Evolutionary conservation across 768 basidiomycete genomes (phyloP).

Genomic region (Pisolithus tinctorius): DNA sequence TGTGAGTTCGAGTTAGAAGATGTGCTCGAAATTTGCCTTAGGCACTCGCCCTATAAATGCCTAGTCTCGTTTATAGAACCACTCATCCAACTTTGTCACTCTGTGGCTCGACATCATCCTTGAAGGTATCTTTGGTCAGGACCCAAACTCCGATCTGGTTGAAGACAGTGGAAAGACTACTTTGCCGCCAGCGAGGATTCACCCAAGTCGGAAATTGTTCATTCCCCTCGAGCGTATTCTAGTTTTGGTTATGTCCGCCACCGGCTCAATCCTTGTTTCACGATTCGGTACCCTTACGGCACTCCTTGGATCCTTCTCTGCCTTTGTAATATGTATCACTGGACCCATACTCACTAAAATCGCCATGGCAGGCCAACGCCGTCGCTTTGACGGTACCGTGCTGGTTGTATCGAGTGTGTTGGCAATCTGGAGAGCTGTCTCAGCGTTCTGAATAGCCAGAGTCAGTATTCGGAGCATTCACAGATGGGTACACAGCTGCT

Average conservation of each 20-base stretch:
- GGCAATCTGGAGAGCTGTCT: conserved; percentile 73
- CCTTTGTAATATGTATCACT: conserved; percentile 69
- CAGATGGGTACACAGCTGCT: background rate
- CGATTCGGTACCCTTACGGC: conserved; percentile 83
- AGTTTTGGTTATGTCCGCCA: conserved; percentile 54
- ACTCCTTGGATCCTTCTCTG: conserved; percentile 85
- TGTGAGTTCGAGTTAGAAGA: conserved; percentile 40
- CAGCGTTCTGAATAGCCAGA: conserved; percentile 45
- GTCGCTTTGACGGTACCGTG: conserved; percentile 46
- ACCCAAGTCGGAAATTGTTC: conserved; percentile 22
- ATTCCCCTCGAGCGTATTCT: conserved; percentile 49
- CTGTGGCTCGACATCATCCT: conserved; percentile 72
- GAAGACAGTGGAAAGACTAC: conserved; percentile 21
- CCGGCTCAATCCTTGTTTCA: conserved; percentile 69
- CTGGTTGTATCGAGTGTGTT: conserved; percentile 50
- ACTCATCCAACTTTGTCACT: background rate
- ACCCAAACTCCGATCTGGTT: conserved; percentile 21
- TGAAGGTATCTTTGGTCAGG: conserved; percentile 70
- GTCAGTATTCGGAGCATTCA: background rate
- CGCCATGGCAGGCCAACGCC: conserved; percentile 43
- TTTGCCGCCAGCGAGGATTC: conserved; percentile 6
- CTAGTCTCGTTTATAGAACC: background rate
- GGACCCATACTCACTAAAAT: conserved; percentile 72
- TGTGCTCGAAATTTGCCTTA: conserved; percentile 71
- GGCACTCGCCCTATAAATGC: conserved; percentile 66